A percentile compares a stretch with the other conserved stretches of the same genome.
Conservation (phyloP, 2,329 filamentous ascomycete species). For the Cercospora janseana region DNA sequence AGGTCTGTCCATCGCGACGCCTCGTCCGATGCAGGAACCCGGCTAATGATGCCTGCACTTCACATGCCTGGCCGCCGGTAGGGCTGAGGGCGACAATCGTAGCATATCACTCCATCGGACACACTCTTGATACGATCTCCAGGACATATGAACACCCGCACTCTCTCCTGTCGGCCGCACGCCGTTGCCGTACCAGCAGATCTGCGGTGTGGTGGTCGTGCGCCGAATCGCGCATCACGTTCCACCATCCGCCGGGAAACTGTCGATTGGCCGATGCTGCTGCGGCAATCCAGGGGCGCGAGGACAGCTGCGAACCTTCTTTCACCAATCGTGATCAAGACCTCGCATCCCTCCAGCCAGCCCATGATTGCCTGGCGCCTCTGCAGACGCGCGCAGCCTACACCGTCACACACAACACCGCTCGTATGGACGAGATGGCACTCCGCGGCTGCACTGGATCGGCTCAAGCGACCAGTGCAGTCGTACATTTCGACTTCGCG, state of each 20-base stretch:
- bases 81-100: conserved; percentile 1
- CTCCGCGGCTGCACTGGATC: conserved; percentile 26
- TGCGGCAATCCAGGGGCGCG: conserved; percentile 4
- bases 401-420: conserved; percentile 12
- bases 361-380: conserved; percentile 33
- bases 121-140: neutral
- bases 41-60: neutral
- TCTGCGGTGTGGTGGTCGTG: neutral
- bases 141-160: conserved; percentile 1
- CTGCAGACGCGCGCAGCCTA: conserved; percentile 25
- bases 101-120: neutral
- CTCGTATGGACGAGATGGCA: conserved; percentile 26
- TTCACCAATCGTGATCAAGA: conserved; percentile 18
- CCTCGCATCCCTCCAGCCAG: conserved; percentile 21
- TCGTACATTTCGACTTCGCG: conserved; percentile 53
- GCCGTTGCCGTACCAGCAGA: neutral
- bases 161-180: neutral
- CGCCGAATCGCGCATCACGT: conserved; percentile 1
- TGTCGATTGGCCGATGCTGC: conserved; percentile 8
- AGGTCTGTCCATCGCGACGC: conserved; percentile 9
- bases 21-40: conserved; percentile 10
- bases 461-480: conserved; percentile 39
- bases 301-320: conserved; percentile 4
- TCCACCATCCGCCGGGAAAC: conserved; percentile 2
- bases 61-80: conserved; percentile 1